These are phyloP conservation scores for Paramecium caudatum DNA, from an alignment of 73 alveolate species.

Conservation along the genomic window DNA sequence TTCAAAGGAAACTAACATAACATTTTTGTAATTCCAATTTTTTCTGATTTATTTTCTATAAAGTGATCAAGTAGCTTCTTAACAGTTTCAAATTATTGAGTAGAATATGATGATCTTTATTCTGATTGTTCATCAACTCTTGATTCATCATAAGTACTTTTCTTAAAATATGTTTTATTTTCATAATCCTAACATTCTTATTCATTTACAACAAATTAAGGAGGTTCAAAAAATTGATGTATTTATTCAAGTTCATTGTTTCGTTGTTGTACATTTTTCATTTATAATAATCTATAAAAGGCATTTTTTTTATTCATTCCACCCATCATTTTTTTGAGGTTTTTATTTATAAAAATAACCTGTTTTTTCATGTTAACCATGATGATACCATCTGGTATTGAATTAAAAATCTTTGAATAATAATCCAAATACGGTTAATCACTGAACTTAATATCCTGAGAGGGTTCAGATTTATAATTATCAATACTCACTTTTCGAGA, in stretches of 20 bases:
- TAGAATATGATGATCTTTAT: background rate
- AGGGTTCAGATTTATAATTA: conserved; percentile 23
- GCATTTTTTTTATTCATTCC: conserved; percentile 41
- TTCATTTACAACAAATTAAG: background rate
- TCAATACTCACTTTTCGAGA: background rate
- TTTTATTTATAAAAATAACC: conserved; percentile 26
- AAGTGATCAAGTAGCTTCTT: conserved; percentile 7
- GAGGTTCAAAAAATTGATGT: background rate
- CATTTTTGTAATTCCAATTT: conserved; percentile 12
- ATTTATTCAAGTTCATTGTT: conserved; percentile 30
- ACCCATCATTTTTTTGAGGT: conserved; percentile 51
- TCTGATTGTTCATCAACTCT: conserved; percentile 36
- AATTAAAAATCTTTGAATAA: conserved; percentile 19
- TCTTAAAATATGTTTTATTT: conserved; percentile 13
- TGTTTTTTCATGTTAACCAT: conserved; percentile 48
- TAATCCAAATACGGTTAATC: background rate
- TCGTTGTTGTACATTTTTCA: conserved; percentile 37
- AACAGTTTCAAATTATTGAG: conserved; percentile 35
- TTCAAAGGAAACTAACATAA: background rate
- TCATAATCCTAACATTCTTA: background rate
- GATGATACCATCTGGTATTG: conserved; percentile 54
- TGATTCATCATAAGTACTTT: conserved; percentile 51
- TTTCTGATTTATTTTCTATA: background rate
- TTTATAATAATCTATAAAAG: background rate
- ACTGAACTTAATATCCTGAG: conserved; percentile 3